Conservation (phyloP, 305 asterid genomes). For the Solanum aculeatissimum region DNA sequence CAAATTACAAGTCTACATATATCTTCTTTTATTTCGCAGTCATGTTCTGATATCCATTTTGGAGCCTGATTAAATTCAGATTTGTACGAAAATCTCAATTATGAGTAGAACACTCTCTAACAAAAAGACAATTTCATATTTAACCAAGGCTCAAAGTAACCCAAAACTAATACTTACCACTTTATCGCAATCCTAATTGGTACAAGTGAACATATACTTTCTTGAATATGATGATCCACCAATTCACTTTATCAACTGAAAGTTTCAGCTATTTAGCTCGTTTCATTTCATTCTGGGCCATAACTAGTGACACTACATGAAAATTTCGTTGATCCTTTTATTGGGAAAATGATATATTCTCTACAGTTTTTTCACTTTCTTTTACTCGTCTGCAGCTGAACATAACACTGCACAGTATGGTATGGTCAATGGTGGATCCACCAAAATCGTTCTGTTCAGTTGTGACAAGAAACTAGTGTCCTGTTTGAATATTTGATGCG, state of each 20-base stretch:
- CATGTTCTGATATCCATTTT: background rate
- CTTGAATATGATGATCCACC: background rate
- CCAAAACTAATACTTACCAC: background rate
- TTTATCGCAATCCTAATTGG: background rate
- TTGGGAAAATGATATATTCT: background rate
- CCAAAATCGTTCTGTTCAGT: background rate
- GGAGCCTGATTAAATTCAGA: background rate
- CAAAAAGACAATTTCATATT: background rate
- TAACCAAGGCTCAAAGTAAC: background rate
- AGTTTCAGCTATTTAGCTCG: background rate
- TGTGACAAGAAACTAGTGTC: background rate
- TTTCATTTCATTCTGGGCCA: background rate
- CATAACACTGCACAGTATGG: background rate
- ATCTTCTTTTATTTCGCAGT: background rate
- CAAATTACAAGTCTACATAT: background rate
- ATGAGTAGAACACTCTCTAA: background rate
- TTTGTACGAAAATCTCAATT: background rate
- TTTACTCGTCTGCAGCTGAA: background rate
- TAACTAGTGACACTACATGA: background rate
- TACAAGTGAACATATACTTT: background rate
- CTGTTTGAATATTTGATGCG: background rate
- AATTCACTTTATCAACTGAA: background rate
- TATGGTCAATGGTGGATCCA: background rate
- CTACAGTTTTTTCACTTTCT: background rate
- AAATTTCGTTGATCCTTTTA: background rate